Base-by-base conservation (phyloP, 495 filamentous ascomycete species). In the Arthonia radiata region DNA sequence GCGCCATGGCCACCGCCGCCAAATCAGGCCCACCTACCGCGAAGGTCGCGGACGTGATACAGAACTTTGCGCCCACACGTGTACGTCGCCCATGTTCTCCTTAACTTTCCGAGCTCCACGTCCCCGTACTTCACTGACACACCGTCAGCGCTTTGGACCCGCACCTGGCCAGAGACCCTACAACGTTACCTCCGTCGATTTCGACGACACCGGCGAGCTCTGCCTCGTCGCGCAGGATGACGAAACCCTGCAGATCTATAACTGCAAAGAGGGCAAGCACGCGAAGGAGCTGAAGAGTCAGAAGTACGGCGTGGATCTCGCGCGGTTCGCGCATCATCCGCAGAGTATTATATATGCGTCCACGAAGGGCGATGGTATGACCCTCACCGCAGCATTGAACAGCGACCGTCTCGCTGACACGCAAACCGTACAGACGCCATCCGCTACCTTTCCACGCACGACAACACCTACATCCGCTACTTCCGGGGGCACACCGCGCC, bases 291-390 rank as follows among this genome's bases (percentile, higher is more conserved):
- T 90, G 14, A 67, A 81, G 26, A 67, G 75, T 43, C 73, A 92
- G 43, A 99, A 99, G 43, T 99, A 94, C 35, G 86, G 86, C 18
- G 80, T 72, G 5, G 80, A 89, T 37, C 65, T 92, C 17, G 86
- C 86, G 4, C 71, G 80, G 39, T 99, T 94, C 50, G 89, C 81
- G 2, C 86, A 93, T 36, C 70, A 80, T 34, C 64, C 71, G 29
- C 71, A 69, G 6, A 73, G 71, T 46, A 72, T 99, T 32, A 72
- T 94, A 17, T 92, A 99, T 42, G 79, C 89, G 21, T 86, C 76
- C 43, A 94, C 86, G 3, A 92, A 93, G 38, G 65, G 80, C 23
- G 89, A 99, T 39, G 71, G 67, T 72, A 52, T 13, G 47, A 13
- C 25, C 18, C n/a, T n/a, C n/a, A 22, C 11, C 11, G 19, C 19